Evolutionary conservation across 1,284 basidiomycete species (phyloP).

Genomic region (Cryptococcus floricola): DNA sequence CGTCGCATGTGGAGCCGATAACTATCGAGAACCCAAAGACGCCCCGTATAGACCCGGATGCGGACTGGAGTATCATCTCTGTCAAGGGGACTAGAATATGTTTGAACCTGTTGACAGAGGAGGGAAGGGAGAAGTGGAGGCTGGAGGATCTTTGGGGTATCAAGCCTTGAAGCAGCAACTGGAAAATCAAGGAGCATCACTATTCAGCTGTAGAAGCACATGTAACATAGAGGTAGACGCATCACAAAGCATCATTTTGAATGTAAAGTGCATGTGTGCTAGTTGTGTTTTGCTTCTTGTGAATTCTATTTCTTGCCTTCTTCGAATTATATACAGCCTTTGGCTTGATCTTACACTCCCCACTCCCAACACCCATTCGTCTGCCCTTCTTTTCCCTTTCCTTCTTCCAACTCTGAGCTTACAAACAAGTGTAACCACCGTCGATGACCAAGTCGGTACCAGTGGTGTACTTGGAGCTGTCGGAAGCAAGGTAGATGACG

Average conservation of each 20-base stretch:
- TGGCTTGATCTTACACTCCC: not conserved
- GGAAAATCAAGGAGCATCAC: not conserved
- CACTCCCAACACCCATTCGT: not conserved
- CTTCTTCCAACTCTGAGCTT: not conserved
- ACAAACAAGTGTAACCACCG: constrained; percentile 31
- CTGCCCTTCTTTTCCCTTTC: not conserved
- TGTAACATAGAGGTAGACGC: too few species aligned
- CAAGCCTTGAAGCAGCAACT: not conserved
- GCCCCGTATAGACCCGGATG: constrained; percentile 19
- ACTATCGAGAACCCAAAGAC: constrained; percentile 11
- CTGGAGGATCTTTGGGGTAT: constrained; percentile 24
- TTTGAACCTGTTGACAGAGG: constrained; percentile 32
- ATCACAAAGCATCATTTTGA: not conserved
- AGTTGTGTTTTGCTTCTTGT: not conserved
- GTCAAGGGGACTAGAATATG: constrained; percentile 14
- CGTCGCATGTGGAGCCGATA: not conserved
- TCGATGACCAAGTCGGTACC: constrained; percentile 37
- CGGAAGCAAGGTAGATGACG: constrained; percentile 47
- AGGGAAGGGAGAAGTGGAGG: constrained; percentile 25
- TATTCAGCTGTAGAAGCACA: not conserved
- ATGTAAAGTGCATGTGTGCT: not conserved
- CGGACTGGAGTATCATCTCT: constrained; percentile 31
- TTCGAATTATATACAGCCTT: not conserved
- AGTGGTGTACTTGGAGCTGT: constrained; percentile 43
- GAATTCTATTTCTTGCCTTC: not conserved